These are phyloP conservation scores for Trypanosoma theileri DNA, from an alignment of 208 protist species.

Conservation along the genomic window DNA sequence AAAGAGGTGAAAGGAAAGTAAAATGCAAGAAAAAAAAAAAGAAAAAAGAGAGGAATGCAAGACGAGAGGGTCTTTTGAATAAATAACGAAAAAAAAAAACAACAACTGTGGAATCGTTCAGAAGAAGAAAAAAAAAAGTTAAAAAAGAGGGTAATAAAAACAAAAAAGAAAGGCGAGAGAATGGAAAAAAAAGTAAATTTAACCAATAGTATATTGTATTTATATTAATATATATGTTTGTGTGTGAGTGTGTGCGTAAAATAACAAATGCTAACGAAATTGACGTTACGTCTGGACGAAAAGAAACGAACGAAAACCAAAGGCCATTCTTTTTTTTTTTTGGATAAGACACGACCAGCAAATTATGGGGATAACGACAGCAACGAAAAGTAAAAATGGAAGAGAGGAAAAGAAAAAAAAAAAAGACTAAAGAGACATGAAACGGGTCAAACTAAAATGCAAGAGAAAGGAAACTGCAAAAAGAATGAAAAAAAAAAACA, in stretches of 20 bases:
- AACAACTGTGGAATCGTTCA: not conserved
- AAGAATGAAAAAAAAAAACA: conserved; percentile 9
- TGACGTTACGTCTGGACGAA: too few species aligned
- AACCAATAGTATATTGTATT: not conserved
- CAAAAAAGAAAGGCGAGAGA: too few species aligned
- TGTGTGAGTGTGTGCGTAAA: too few species aligned
- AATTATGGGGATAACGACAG: conserved; percentile 4
- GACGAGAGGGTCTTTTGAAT: not conserved
- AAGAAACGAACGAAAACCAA: too few species aligned
- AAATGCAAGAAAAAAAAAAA: not conserved
- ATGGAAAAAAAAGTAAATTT: not conserved
- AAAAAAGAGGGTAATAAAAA: too few species aligned
- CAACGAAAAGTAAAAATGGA: conserved; percentile 3
- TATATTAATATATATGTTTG: conserved; percentile 12
- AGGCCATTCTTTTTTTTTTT: too few species aligned
- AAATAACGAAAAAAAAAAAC: not conserved
- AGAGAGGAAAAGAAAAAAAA: conserved; percentile 2
- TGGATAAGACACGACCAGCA: not conserved
- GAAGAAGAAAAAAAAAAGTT: too few species aligned
- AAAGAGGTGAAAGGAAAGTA: not conserved
- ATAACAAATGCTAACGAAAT: too few species aligned
- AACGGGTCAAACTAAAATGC: not conserved
- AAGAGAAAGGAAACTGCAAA: not conserved
- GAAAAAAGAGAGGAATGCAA: not conserved
- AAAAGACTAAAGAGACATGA: conserved; percentile 1